These are phyloP conservation scores for Arachnopeziza araneosa DNA, from an alignment of 2,329 filamentous ascomycete genomes.

Conservation along the genomic window DNA sequence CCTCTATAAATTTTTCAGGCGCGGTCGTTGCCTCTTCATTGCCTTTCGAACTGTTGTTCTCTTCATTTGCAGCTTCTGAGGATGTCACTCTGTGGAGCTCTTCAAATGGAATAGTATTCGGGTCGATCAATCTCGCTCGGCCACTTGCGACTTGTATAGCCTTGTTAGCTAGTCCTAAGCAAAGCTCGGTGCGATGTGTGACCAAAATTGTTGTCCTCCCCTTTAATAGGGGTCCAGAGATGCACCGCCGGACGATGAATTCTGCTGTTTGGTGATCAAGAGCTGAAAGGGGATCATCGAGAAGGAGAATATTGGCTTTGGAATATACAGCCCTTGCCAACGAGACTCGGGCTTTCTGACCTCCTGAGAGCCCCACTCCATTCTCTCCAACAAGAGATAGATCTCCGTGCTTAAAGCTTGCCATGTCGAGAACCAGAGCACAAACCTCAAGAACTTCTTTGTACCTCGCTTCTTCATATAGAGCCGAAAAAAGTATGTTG, in stretches of 20 bases:
- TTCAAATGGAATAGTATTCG: constrained; percentile 23
- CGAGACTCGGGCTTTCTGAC: constrained; percentile 54
- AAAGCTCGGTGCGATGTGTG: constrained; percentile 65
- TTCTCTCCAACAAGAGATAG: constrained; percentile 56
- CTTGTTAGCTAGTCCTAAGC: constrained; percentile 66
- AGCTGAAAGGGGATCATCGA: constrained; percentile 56
- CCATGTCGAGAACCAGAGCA: constrained; percentile 55
- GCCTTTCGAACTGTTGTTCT: constrained; percentile 22
- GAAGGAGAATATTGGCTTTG: constrained; percentile 45
- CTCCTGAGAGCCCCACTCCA: constrained; percentile 54
- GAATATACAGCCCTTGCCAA: constrained; percentile 58
- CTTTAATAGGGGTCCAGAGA: constrained; percentile 48
- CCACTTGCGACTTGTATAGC: constrained; percentile 65
- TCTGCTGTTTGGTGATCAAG: constrained; percentile 61
- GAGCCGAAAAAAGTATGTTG: constrained; percentile 59
- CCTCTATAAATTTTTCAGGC: constrained; percentile 73
- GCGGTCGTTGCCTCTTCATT: constrained; percentile 32
- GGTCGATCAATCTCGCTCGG: constrained; percentile 32
- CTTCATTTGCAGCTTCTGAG: constrained; percentile 26
- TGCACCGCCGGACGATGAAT: constrained; percentile 50
- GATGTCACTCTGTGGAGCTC: constrained; percentile 16
- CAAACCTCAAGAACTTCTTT: constrained; percentile 63
- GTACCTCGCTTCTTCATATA: constrained; percentile 65
- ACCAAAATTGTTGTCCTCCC: constrained; percentile 52
- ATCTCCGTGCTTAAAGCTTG: constrained; percentile 58